Percentiles rank a stretch among this genome's conserved stretches.
These are phyloP conservation scores for Papiliotrema laurentii DNA, from an alignment of 1,284 basidiomycete genomes.

Conservation along the genomic window DNA sequence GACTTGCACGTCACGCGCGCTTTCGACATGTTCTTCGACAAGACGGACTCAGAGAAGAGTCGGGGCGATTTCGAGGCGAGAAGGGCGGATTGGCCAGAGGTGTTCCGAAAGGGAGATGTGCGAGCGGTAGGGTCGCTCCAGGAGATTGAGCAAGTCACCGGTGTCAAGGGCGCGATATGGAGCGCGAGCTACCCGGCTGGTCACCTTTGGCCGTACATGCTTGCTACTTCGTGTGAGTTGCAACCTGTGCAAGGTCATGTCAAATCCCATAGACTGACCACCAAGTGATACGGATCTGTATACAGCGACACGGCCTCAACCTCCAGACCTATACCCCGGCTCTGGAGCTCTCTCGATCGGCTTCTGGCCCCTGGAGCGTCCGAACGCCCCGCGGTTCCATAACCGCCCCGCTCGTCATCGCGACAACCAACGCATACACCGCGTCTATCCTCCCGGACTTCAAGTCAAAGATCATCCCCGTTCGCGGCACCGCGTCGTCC, in stretches of 20 bases:
- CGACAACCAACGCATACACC: conserved; percentile 33
- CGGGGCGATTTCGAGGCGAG: conserved; percentile 17
- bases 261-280: neutral
- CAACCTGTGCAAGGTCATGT: neutral
- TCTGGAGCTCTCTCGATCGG: conserved; percentile 1
- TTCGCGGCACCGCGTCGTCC: conserved; percentile 25
- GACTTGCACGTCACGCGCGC: conserved; percentile 33
- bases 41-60: conserved; percentile 12
- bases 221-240: conserved; percentile 23
- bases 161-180: conserved; percentile 17
- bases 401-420: conserved; percentile 15
- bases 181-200: conserved; percentile 28
- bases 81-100: conserved; percentile 8
- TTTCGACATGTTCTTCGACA: conserved; percentile 29
- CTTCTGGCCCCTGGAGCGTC: conserved; percentile 16
- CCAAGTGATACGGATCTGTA: conserved; percentile 15
- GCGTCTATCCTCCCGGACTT: conserved; percentile 27
- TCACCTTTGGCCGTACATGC: conserved; percentile 31
- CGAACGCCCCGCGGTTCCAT: conserved; percentile 28
- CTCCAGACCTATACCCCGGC: conserved; percentile 27
- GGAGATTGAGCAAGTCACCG: conserved; percentile 16
- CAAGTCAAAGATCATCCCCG: conserved; percentile 25
- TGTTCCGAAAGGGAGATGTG: conserved; percentile 12
- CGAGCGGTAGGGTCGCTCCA: conserved; percentile 11
- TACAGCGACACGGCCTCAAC: conserved; percentile 19